Evolutionary conservation across 345 rosid species (phyloP).

Genomic region (Crucihimalaya himalaica): DNA sequence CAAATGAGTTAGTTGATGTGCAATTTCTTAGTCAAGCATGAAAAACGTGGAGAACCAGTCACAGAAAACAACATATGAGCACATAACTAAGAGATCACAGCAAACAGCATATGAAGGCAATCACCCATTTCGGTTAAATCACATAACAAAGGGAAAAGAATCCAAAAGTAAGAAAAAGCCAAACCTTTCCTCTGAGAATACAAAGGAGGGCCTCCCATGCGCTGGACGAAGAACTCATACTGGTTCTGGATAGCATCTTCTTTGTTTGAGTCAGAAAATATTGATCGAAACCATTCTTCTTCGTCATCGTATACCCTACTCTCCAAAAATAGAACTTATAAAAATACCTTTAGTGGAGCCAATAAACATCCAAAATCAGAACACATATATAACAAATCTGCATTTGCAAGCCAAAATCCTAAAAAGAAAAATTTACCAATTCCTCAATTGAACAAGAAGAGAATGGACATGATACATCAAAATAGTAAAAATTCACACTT

Average conservation of each 20-base stretch:
- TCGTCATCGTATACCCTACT: conserved; percentile 82
- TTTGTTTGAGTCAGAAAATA: conserved; percentile 69
- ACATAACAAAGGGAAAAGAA: not conserved
- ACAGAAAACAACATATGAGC: not conserved
- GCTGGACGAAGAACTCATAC: conserved; percentile 88
- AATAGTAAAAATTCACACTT: not conserved
- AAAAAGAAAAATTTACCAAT: not conserved
- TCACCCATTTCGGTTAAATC: not conserved
- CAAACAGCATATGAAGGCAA: not conserved
- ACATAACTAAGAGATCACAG: no score
- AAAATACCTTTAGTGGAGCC: not conserved
- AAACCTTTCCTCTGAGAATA: conserved; percentile 80
- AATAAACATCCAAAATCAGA: not conserved
- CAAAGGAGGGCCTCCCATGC: conserved; percentile 95
- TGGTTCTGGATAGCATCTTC: conserved; percentile 92
- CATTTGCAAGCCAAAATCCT: not conserved
- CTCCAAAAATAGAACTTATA: not conserved
- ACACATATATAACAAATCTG: not conserved
- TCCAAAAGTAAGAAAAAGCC: not conserved
- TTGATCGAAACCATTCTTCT: conserved; percentile 85
- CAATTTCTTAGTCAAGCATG: not conserved
- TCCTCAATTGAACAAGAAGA: not conserved
- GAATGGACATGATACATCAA: not conserved
- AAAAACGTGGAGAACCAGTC: not conserved
- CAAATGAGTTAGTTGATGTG: not conserved